phyloP scores from a whole-genome alignment of 345 rosid species.

The Euclidium syriacum region DNA sequence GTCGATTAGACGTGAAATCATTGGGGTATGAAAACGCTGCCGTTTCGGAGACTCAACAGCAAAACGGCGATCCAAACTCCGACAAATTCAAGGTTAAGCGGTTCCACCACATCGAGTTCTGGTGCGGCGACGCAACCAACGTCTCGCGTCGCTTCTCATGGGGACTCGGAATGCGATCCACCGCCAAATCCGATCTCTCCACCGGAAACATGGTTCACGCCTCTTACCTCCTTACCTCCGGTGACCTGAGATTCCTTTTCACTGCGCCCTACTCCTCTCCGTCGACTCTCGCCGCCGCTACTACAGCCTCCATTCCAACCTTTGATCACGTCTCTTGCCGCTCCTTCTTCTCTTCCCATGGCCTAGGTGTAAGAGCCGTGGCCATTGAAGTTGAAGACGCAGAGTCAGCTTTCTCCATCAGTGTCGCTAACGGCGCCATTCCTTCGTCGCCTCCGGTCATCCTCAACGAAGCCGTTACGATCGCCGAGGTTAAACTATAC shows the following conservation, averaged over 20 bases:
- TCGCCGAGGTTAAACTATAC: constrained; percentile 75
- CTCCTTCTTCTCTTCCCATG: constrained; percentile 57
- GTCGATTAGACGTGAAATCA: no score
- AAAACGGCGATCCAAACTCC: constrained; percentile 45
- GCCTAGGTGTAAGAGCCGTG: constrained; percentile 68
- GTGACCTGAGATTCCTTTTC: constrained; percentile 72
- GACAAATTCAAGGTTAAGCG: constrained; percentile 63
- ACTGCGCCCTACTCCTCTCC: constrained; percentile 90
- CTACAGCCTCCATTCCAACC: constrained; percentile 57
- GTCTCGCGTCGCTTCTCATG: constrained; percentile 76
- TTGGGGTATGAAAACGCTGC: constrained; percentile 15
- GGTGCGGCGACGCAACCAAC: constrained; percentile 89
- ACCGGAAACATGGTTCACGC: constrained; percentile 83
- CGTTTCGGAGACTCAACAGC: constrained; percentile 4
- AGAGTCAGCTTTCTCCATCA: constrained; percentile 48
- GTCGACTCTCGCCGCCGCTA: constrained; percentile 41
- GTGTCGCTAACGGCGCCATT: constrained; percentile 61
- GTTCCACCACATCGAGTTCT: constrained; percentile 90
- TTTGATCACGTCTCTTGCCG: constrained; percentile 40
- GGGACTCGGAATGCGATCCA: constrained; percentile 84
- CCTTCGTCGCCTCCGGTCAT: constrained; percentile 44
- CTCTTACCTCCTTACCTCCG: constrained; percentile 78
- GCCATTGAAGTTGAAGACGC: constrained; percentile 77
- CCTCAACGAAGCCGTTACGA: constrained; percentile 40
- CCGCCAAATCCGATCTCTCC: constrained; percentile 88